Conservation (phyloP, 176 grass and related monocot species). For the Hyparrhenia diplandra region DNA sequence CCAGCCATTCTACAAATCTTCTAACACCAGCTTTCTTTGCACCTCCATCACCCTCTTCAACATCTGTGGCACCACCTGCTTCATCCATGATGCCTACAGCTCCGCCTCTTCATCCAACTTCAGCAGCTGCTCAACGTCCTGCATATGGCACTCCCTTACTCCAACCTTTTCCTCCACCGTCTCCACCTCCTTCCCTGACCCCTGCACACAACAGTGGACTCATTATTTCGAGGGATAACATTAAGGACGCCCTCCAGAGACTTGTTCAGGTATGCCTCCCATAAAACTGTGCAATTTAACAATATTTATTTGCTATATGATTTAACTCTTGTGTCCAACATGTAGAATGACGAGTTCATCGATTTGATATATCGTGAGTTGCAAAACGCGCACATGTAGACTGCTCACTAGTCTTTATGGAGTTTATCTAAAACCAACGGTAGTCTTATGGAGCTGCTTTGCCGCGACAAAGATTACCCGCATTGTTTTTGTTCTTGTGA, state of each 20-base stretch:
- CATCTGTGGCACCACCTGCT: conserved; percentile 31
- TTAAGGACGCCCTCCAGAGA: conserved; percentile 63
- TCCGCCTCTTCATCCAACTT: conserved; percentile 31
- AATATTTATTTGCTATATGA: neutral
- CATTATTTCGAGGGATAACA: conserved; percentile 71
- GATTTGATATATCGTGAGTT: conserved; percentile 63
- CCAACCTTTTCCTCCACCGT: conserved; percentile 69
- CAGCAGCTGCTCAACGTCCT: conserved; percentile 30
- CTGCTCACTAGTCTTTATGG: conserved; percentile 1
- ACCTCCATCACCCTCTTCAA: conserved; percentile 40
- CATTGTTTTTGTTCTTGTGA: neutral
- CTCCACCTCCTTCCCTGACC: conserved; percentile 57
- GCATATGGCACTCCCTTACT: conserved; percentile 58
- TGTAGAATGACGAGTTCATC: conserved; percentile 76
- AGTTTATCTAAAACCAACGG: neutral
- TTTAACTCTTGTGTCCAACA: conserved; percentile 22
- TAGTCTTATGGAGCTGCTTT: conserved; percentile 1
- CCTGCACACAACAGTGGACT: conserved; percentile 32
- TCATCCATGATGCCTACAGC: conserved; percentile 40
- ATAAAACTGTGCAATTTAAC: neutral
- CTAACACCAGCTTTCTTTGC: conserved; percentile 68
- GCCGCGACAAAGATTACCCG: neutral
- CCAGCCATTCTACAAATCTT: conserved; percentile 48
- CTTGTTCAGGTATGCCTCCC: conserved; percentile 63
- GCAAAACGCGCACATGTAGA: conserved; percentile 51